Percentiles rank a stretch among this genome's conserved stretches.
Conservation (phyloP, 345 rosid genomes). For the Tarenaya hassleriana region DNA sequence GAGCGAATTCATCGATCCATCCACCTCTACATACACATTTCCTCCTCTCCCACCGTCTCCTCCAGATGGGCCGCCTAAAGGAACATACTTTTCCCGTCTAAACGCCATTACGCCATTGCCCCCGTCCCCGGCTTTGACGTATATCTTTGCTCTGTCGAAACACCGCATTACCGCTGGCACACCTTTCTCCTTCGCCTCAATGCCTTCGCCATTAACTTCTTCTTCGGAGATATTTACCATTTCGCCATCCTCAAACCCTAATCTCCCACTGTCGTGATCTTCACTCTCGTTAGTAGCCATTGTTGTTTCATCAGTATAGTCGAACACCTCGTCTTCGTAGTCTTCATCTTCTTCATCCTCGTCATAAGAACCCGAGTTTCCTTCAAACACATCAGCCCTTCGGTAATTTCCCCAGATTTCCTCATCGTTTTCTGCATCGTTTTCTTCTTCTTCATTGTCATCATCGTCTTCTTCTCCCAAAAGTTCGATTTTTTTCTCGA, state of each 20-base stretch:
- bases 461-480: constrained; percentile 24
- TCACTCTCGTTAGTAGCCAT: constrained; percentile 25
- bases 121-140: constrained; percentile 75
- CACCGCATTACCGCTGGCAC: constrained; percentile 92
- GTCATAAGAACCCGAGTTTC: constrained; percentile 29
- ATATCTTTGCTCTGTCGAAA: constrained; percentile 80
- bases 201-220: constrained; percentile 26
- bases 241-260: constrained; percentile 21
- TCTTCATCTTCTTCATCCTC: constrained; percentile 38
- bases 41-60: constrained; percentile 98
- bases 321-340: constrained; percentile 31
- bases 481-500: constrained; percentile 17
- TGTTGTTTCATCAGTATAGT: constrained; percentile 26
- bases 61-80: constrained; percentile 89
- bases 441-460: constrained; percentile 27
- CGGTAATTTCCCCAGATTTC: constrained; percentile 33
- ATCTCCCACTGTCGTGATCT: constrained; percentile 18
- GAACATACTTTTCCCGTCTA: constrained; percentile 80
- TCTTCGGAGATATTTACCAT: constrained; percentile 27
- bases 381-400: constrained; percentile 41
- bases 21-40: constrained; percentile 72
- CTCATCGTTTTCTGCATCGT: constrained; percentile 21
- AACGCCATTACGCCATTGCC: constrained; percentile 92
- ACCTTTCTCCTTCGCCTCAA: constrained; percentile 73
- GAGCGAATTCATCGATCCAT: constrained; percentile 73